These are phyloP conservation scores for Mantamonas sphyraenae DNA, from an alignment of 78 protist species.

Conservation along the genomic window DNA sequence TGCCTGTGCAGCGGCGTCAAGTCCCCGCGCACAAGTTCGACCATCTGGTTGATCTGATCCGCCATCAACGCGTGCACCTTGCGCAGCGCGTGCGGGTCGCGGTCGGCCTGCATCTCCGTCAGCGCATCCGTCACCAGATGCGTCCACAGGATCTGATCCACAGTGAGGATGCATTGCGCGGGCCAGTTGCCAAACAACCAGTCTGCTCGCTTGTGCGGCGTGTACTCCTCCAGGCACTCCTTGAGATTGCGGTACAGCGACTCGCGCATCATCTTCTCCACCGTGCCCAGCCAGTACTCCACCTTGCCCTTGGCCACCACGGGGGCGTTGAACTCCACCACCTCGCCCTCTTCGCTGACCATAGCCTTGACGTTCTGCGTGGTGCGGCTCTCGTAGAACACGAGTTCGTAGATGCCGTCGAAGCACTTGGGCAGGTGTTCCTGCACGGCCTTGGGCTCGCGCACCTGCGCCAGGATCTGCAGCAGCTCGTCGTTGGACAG, in stretches of 20 bases:
- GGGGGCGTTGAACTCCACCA: constrained; percentile 12
- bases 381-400: constrained; percentile 15
- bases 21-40: constrained; percentile 35
- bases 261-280: constrained; percentile 6
- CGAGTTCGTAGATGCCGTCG: background rate
- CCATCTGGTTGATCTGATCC: constrained; percentile 18
- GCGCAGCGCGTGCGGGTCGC: background rate
- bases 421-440: constrained; percentile 37
- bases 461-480: constrained; percentile 24
- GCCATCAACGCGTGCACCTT: constrained; percentile 14
- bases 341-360: constrained; percentile 47
- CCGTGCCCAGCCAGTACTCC: constrained; percentile 70
- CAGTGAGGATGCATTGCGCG: constrained; percentile 51
- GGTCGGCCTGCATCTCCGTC: constrained; percentile 53
- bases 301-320: constrained; percentile 29
- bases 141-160: constrained; percentile 54
- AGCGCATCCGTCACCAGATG: constrained; percentile 24
- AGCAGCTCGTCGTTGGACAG: too few species aligned
- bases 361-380: constrained; percentile 25
- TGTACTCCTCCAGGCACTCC: constrained; percentile 3
- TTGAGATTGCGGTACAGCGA: background rate
- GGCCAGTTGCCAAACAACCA: constrained; percentile 72
- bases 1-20: constrained; percentile 20
- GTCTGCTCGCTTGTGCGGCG: constrained; percentile 17
- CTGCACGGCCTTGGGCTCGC: constrained; percentile 37